Evolutionary conservation across 345 rosid species (phyloP).

Genomic region (Ceriops decandra): DNA sequence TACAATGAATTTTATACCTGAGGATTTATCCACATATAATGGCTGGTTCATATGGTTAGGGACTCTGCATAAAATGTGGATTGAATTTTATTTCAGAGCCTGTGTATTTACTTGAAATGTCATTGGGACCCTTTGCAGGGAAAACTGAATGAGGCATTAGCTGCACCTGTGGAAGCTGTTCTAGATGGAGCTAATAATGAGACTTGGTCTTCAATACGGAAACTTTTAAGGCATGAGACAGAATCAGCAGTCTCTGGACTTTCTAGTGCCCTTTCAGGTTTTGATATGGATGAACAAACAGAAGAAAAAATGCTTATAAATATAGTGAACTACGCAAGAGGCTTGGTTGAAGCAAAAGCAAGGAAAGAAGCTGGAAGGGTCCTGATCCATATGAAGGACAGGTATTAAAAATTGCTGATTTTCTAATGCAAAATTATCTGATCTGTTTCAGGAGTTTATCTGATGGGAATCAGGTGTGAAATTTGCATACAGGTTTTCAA

Average conservation of each 20-base stretch:
- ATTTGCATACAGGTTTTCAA: slow-evolving; percentile 63
- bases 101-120: background rate
- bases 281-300: slow-evolving; percentile 66
- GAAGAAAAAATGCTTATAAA: slow-evolving; percentile 53
- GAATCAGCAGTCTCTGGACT: slow-evolving; percentile 67
- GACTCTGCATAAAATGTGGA: background rate
- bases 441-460: slow-evolving; percentile 6
- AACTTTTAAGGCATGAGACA: slow-evolving; percentile 60
- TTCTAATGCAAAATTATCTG: slow-evolving; percentile 10
- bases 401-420: slow-evolving; percentile 40
- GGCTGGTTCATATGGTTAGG: background rate
- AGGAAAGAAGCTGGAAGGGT: slow-evolving; percentile 93
- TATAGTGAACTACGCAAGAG: slow-evolving; percentile 57
- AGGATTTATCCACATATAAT: background rate
- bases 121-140: slow-evolving; percentile 41
- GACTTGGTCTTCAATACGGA: slow-evolving; percentile 89
- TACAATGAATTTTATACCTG: too few species aligned
- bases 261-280: slow-evolving; percentile 66
- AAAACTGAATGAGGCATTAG: slow-evolving; percentile 64
- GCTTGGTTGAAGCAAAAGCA: slow-evolving; percentile 80
- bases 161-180: slow-evolving; percentile 91
- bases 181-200: slow-evolving; percentile 82
- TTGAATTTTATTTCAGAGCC: background rate
- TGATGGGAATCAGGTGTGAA: slow-evolving; percentile 20
- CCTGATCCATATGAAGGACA: slow-evolving; percentile 87